phyloP scores from a whole-genome alignment of 805 yeast species.

The Candida vaughaniae region DNA sequence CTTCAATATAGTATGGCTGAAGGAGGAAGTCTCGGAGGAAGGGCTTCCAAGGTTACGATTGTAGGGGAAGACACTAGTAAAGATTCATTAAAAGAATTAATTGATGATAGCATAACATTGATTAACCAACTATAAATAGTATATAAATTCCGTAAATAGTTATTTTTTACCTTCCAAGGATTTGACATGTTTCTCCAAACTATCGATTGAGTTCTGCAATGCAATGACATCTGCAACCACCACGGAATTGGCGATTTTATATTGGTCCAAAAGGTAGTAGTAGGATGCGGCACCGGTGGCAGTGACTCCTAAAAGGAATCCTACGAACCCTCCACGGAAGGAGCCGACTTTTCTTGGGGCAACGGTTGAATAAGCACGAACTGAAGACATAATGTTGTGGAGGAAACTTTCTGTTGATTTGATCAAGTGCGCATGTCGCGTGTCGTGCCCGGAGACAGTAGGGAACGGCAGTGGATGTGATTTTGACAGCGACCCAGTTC shows the following conservation, averaged over 20 bases:
- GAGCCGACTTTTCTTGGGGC: conserved; percentile 39
- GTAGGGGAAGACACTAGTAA: conserved; percentile 28
- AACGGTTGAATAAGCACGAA: conserved; percentile 31
- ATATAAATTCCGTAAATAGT: conserved; percentile 7
- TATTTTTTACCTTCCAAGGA: conserved; percentile 46
- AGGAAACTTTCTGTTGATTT: no score
- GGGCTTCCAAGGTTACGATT: conserved; percentile 48
- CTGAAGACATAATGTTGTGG: conserved; percentile 8
- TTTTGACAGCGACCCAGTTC: no score
- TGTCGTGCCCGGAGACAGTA: no score
- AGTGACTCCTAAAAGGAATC: conserved; percentile 76
- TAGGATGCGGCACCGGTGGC: conserved; percentile 74
- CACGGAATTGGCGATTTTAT: conserved; percentile 68
- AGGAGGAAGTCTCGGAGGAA: conserved; percentile 61
- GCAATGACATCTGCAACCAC: conserved; percentile 72
- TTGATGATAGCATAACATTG: conserved; percentile 20
- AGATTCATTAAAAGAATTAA: conserved; percentile 22
- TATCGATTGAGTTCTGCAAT: conserved; percentile 65
- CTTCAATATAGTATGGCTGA: conserved; percentile 49
- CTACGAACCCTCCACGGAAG: conserved; percentile 56
- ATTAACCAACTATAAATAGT: conserved; percentile 5
- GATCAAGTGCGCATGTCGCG: no score
- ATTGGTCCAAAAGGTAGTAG: conserved; percentile 75
- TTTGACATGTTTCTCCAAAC: conserved; percentile 68
- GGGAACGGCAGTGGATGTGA: no score